Evolutionary conservation across 1,284 basidiomycete genomes (phyloP), one percentile per base, ranked within the genome.

Genomic region (Ustilago lituana): DNA sequence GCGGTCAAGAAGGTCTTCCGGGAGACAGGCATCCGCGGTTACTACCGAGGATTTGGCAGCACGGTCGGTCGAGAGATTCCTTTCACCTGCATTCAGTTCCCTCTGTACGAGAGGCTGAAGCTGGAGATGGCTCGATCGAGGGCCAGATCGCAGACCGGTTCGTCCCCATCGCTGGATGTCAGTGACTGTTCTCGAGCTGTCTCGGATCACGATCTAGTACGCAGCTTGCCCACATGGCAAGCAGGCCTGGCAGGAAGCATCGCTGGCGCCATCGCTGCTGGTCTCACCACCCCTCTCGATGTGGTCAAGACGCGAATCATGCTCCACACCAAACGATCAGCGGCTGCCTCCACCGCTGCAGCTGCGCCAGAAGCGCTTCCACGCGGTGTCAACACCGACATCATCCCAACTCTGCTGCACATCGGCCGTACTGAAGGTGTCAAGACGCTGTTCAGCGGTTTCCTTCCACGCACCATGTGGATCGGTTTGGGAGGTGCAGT

Each of bases 231-330:
- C 50, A 89, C 90, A 2, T 88, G 91, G 76, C 91, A 97, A 83
- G 94, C 94, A 0, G 95, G 94, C 0, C 77, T 90, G 2, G 98
- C 95, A 72, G 96, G 96, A 3, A 92, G 90, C 76, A 85, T 96
- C 37, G 91, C 96, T 0, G 96, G 96, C 12, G 93, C 91, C 0
- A 85, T 92, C 15, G 93, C 94, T 3, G 95, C 94, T 0, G 91
- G 90, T 0, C 76, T 91, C 35, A 98, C 96, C 0, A 98, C 96
- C 0, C 96, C 96, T 0, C 85, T 98, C 17, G 96, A 99, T 77
- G 96, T 98, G 3, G 87, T 97, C 57, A 98, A 98, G 83, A 99
- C 95, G 2, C 87, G 96, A 14, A 91, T 98, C 48, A 99, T 99
- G 96, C 87, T 98, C 11, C 92, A 96, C 77, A 65, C 61, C 46